These are phyloP conservation scores for Cyphellophora europaea DNA, from an alignment of 2,329 filamentous ascomycete species.

Conservation along the genomic window DNA sequence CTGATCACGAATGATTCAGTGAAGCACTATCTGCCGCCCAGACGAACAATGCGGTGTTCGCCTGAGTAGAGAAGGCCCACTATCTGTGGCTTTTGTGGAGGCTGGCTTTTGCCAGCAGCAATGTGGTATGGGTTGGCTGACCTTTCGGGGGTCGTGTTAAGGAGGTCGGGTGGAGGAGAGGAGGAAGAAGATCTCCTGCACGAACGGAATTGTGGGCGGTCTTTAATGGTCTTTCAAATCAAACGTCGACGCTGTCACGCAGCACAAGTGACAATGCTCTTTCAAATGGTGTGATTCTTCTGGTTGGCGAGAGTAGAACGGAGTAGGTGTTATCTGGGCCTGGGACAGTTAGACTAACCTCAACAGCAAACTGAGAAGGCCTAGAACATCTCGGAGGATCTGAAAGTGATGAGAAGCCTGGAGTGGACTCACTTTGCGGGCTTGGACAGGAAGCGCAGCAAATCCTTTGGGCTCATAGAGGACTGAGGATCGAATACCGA, in stretches of 20 bases:
- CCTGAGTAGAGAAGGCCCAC: slow-evolving; percentile 97
- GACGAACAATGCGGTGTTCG: slow-evolving; percentile 91
- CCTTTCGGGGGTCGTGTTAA: slow-evolving; percentile 62
- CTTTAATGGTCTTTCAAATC: slow-evolving; percentile 47
- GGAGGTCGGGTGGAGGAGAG: slow-evolving; percentile 80
- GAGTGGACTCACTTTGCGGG: slow-evolving; percentile 68
- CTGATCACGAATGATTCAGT: slow-evolving; percentile 41
- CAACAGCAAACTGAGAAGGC: background rate
- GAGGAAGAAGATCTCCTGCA: slow-evolving; percentile 71
- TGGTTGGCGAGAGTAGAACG: too few species aligned
- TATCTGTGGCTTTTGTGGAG: slow-evolving; percentile 50
- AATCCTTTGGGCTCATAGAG: slow-evolving; percentile 87
- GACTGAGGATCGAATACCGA: slow-evolving; percentile 17
- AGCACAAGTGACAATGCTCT: too few species aligned
- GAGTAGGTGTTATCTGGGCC: slow-evolving; percentile 54
- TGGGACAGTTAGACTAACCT: slow-evolving; percentile 23
- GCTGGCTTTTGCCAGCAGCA: slow-evolving; percentile 87
- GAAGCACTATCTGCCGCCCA: slow-evolving; percentile 97
- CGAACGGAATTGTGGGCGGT: slow-evolving; percentile 79
- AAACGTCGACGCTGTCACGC: slow-evolving; percentile 29
- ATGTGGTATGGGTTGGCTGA: slow-evolving; percentile 38
- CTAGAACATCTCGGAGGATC: slow-evolving; percentile 1
- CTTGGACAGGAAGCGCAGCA: slow-evolving; percentile 88
- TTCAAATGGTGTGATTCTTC: too few species aligned
- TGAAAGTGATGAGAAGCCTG: slow-evolving; percentile 6